A percentile compares a stretch with the other conserved stretches of the same genome.
These are phyloP conservation scores for Tephrocybe sp. DNA, from an alignment of 768 basidiomycete genomes.

Conservation along the genomic window DNA sequence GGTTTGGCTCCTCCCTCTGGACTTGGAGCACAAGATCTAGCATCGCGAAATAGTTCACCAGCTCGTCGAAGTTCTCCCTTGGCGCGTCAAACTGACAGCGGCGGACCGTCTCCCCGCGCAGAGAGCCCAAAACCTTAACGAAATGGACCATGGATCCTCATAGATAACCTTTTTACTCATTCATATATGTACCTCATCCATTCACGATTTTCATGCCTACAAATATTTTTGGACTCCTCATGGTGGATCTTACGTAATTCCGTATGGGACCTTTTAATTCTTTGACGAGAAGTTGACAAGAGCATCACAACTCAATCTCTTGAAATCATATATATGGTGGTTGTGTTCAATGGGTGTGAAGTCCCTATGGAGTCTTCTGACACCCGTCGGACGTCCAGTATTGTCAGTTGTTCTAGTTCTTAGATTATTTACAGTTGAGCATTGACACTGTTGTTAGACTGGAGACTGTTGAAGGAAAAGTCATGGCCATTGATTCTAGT, in stretches of 20 bases:
- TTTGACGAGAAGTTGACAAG: too few relatives aligned
- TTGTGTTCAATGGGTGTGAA: constrained; percentile 84
- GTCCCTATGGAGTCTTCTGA: constrained; percentile 89
- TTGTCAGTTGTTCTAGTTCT: constrained; percentile 46
- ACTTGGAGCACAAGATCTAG: constrained; percentile 30
- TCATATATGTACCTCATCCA: neutral
- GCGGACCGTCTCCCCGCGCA: constrained; percentile 31
- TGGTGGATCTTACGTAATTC: constrained; percentile 16
- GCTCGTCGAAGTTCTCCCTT: constrained; percentile 55
- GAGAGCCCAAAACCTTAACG: constrained; percentile 33
- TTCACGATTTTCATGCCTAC: constrained; percentile 3
- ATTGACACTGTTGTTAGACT: constrained; percentile 48
- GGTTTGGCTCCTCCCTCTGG: constrained; percentile 38
- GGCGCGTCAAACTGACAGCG: constrained; percentile 30
- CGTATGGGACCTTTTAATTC: neutral
- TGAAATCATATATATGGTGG: constrained; percentile 6
- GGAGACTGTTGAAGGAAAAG: constrained; percentile 93
- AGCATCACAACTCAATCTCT: neutral
- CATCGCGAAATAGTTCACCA: constrained; percentile 52
- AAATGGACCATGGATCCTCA: neutral
- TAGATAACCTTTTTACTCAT: neutral
- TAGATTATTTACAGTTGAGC: constrained; percentile 3
- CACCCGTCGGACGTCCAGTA: constrained; percentile 92
- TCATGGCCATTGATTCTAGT: constrained; percentile 96
- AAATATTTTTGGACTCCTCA: neutral